Evolutionary conservation across 2,329 filamentous ascomycete genomes (phyloP).

Genomic region (Fusarium haematococcum): DNA sequence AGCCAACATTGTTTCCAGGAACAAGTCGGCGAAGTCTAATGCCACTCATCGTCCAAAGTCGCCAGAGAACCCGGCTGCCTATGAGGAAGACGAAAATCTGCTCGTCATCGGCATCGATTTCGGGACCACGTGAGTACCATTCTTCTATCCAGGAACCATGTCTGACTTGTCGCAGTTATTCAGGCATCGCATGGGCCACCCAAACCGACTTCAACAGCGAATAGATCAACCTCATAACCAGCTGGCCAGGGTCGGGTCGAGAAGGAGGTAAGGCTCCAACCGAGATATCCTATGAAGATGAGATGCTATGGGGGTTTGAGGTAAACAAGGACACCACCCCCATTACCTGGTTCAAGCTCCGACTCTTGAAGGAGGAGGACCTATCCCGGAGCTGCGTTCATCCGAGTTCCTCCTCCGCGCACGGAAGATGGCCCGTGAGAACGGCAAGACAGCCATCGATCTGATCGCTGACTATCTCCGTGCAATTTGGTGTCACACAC

Average conservation of each 20-base stretch:
- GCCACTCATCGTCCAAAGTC: not conserved
- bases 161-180: conserved; percentile 2
- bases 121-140: not conserved
- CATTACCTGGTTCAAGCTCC: conserved; percentile 18
- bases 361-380: conserved; percentile 16
- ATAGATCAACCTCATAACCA: conserved; percentile 18
- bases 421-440: not conserved
- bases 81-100: not conserved
- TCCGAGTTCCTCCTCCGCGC: conserved; percentile 15
- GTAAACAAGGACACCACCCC: conserved; percentile 6
- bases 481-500: conserved; percentile 1
- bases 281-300: conserved; percentile 18
- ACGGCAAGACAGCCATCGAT: conserved; percentile 2
- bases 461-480: conserved; percentile 17
- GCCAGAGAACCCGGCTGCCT: not conserved
- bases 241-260: conserved; percentile 11
- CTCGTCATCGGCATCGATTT: not conserved
- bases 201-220: conserved; percentile 11
- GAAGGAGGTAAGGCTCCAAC: conserved; percentile 20
- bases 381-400: not conserved
- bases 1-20: not conserved
- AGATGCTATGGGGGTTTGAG: conserved; percentile 17
- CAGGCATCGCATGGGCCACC: conserved; percentile 18
- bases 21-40: not conserved
- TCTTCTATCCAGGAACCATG: not conserved